Base-by-base conservation (phyloP, 148 eudicot genomes). In the Persicaria tinctoria region DNA sequence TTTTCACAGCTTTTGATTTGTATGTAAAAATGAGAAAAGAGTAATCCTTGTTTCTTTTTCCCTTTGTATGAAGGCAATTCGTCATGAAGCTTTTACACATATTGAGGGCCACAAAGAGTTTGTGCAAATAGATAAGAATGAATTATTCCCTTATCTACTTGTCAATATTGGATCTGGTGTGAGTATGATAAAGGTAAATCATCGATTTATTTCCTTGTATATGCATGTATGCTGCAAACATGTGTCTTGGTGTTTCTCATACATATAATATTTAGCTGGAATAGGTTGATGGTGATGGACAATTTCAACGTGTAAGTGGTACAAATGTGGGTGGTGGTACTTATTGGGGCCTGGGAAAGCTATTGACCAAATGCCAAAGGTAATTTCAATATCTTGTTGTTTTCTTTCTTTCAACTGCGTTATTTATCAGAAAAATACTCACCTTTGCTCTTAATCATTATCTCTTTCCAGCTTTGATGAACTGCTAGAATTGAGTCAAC, bases 251-350 rank as follows among this genome's bases (percentile, higher is more conserved):
- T 71, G 8, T 64, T 56, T 6, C 70, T 72, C 50, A 9, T 63
- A 16, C 55, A 76, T 72, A n/a, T 76, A 69, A 70, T 51, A 27
- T 82, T 68, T 16, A 51, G 12, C 47, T 78, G 55, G 72, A 83
- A 75, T 76, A 95, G 98, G 98, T 95, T 66, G 98, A 95, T 69
- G 96, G 97, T 54, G 97, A 95, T 63, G 98, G 98, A 5, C 83
- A 85, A 74, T 95, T 89, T 78, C 84, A 95, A 83, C 91, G 98
- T 77, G 92, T 95, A 71, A 95, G 98, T 64, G 98, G 98, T 74
- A 92, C 98, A 77, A 95, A 95, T 84, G 98, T 95, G 72, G 98
- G 98, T 63, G 98, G 98, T 77, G 98, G 98, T 74, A 95, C 98
- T 46, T 95, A 95, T 77, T 95, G 98, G 97, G 98, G 98, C 20